Percentiles rank a stretch among this genome's conserved stretches.
Conservation (phyloP, 768 basidiomycete genomes). For the Pleurotus tuber-regium region DNA sequence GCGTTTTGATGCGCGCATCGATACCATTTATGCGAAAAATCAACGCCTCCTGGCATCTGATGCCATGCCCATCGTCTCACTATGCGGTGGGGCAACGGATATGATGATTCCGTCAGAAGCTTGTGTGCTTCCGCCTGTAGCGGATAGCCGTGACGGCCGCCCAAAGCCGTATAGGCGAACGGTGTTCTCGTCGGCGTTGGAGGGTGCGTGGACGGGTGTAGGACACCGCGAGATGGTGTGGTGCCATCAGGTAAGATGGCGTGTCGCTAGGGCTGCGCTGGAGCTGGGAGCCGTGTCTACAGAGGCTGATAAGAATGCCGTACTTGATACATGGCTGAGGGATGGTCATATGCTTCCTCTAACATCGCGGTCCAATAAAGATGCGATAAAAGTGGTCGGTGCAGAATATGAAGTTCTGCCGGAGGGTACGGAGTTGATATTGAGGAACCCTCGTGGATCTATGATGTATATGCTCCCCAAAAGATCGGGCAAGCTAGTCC, state of each 20-base stretch:
- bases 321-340: slow-evolving; percentile 68
- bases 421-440: slow-evolving; percentile 33
- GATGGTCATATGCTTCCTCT: slow-evolving; percentile 52
- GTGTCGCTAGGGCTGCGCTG: slow-evolving; percentile 75
- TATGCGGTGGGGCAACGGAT: slow-evolving; percentile 93
- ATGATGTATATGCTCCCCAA: slow-evolving; percentile 54
- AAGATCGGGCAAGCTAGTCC: slow-evolving; percentile 36
- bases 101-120: slow-evolving; percentile 90
- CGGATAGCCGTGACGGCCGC: not conserved
- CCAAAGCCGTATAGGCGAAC: slow-evolving; percentile 46
- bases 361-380: slow-evolving; percentile 7
- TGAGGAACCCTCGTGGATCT: slow-evolving; percentile 38
- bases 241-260: slow-evolving; percentile 97
- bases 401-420: slow-evolving; percentile 36
- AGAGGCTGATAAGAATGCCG: slow-evolving; percentile 23
- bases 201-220: slow-evolving; percentile 93
- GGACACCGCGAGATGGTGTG: slow-evolving; percentile 97
- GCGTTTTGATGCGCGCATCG: slow-evolving; percentile 79
- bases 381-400: slow-evolving; percentile 18
- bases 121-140: slow-evolving; percentile 54
- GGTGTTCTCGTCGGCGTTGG: slow-evolving; percentile 82
- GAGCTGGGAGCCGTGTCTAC: slow-evolving; percentile 48
- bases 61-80: slow-evolving; percentile 70
- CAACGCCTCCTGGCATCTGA: slow-evolving; percentile 35
- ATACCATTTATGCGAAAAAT: slow-evolving; percentile 62